phyloP scores from a whole-genome alignment of 2,329 filamentous ascomycete genomes.

The Colletotrichum nymphaeae region DNA sequence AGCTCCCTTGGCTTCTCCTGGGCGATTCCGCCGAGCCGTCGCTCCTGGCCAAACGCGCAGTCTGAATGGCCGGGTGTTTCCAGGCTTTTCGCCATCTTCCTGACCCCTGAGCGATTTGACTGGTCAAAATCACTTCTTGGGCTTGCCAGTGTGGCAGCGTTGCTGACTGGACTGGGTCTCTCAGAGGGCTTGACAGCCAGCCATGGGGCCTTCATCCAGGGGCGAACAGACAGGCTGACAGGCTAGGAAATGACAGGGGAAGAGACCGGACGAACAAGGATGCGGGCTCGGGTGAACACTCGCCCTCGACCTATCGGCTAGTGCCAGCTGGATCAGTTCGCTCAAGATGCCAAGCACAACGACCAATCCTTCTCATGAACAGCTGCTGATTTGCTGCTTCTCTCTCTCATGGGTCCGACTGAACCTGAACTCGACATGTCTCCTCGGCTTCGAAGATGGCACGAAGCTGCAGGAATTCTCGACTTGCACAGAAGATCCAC shows the following conservation, averaged over 20 bases:
- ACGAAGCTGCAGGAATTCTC: constrained; percentile 4
- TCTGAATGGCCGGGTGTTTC: constrained; percentile 33
- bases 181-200: constrained; percentile 15
- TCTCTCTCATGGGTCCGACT: not conserved
- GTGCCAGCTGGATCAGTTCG: not conserved
- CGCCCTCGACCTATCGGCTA: constrained; percentile 4
- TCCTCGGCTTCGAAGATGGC: constrained; percentile 17
- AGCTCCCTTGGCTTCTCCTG: constrained; percentile 4
- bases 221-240: not conserved
- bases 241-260: constrained; percentile 26
- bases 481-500: constrained; percentile 1
- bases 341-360: constrained; percentile 9
- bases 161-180: constrained; percentile 5
- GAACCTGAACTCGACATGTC: constrained; percentile 14
- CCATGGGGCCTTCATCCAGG: not conserved
- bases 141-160: not conserved
- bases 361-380: not conserved
- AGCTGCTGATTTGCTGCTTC: not conserved
- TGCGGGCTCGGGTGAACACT: not conserved
- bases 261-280: constrained; percentile 31
- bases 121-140: not conserved
- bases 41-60: constrained; percentile 7
- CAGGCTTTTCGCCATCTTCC: constrained; percentile 22
- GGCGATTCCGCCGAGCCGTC: constrained; percentile 26
- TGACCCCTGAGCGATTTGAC: constrained; percentile 16